These are phyloP conservation scores for Penicillium paneum DNA, from an alignment of 2,329 filamentous ascomycete species.

Conservation along the genomic window DNA sequence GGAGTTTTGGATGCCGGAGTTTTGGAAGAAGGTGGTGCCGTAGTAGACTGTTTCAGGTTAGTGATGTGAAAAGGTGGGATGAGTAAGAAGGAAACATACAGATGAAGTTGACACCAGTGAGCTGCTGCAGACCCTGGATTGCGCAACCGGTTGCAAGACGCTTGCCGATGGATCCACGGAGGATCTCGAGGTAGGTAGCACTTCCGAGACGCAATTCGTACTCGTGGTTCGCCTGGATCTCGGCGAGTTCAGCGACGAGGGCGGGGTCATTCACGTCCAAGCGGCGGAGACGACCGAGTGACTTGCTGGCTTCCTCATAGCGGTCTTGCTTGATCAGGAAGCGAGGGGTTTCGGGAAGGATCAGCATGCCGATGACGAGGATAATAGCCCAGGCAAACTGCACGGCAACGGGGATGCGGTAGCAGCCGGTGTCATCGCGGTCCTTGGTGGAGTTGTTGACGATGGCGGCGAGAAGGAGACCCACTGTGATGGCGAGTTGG, in stretches of 20 bases:
- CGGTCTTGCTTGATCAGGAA: slow-evolving; percentile 75
- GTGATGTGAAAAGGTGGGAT: not conserved
- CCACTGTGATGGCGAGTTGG: slow-evolving; percentile 76
- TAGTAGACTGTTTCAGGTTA: slow-evolving; percentile 29
- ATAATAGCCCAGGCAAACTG: slow-evolving; percentile 78
- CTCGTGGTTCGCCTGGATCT: slow-evolving; percentile 83
- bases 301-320: slow-evolving; percentile 59
- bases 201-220: slow-evolving; percentile 57
- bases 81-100: slow-evolving; percentile 8
- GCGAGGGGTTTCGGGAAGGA: slow-evolving; percentile 78
- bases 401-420: slow-evolving; percentile 74
- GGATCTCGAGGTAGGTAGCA: slow-evolving; percentile 10
- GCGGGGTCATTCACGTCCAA: slow-evolving; percentile 63
- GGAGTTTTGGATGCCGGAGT: slow-evolving; percentile 39
- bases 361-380: slow-evolving; percentile 66
- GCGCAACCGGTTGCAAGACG: slow-evolving; percentile 37
- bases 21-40: slow-evolving; percentile 39
- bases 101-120: slow-evolving; percentile 45
- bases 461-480: slow-evolving; percentile 67
- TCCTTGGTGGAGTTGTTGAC: slow-evolving; percentile 68
- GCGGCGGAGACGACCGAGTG: slow-evolving; percentile 66
- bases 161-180: slow-evolving; percentile 32
- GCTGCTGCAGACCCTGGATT: slow-evolving; percentile 40
- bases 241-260: slow-evolving; percentile 71
- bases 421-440: slow-evolving; percentile 60